Base-by-base conservation (phyloP, 2,329 filamentous ascomycete species). In the Hymenotorrendiella dingleyae region DNA sequence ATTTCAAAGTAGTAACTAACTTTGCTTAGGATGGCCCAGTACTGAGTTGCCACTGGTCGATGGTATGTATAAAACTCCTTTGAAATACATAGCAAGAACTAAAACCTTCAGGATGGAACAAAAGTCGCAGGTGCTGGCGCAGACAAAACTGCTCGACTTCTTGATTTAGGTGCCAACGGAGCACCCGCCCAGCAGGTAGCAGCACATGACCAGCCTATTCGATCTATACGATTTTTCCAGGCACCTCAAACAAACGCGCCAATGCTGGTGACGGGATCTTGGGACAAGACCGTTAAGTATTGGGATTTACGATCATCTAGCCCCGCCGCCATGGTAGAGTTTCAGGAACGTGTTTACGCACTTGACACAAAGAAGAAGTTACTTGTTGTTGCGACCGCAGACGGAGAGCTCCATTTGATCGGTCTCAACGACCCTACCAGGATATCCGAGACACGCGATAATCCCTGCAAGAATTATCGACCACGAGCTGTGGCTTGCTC, bases 391-490 rank as follows among this genome's bases (percentile, higher is more conserved):
- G 91, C 84, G 48, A 96, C 89, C 1, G 91, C 91, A 8, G 91
- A 96, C 61, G 78, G 89, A 46, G 91, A 93, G 67, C 91, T 96
- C 72, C 87, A 96, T 64, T 82, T 96, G 50, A 73, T 97, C 66
- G 87, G 95, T 65, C 77, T 97, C 39, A 81, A 85, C 60, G 82
- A 91, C 48, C 91, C 91, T 6, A 78, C 77, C 43, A 86, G 84
- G 56, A 86, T 95, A 65, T 94, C 93, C 76, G 96, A 96, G 74
- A 89, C 86, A 9, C 76, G 94, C 42, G 85, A 94, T 66, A 94
- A 86, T 58, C 90, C 90, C 5, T 74, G 97, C 20, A 96, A 96
- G 69, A 95, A 88, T 85, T 91, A 88, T 85, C 93, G 97, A 73
- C 96, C 90, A 1, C 74, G 90, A 40, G 86, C 91, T 6, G 86